phyloP scores from a whole-genome alignment of 768 basidiomycete species.

The Lactarius sanguifluus region DNA sequence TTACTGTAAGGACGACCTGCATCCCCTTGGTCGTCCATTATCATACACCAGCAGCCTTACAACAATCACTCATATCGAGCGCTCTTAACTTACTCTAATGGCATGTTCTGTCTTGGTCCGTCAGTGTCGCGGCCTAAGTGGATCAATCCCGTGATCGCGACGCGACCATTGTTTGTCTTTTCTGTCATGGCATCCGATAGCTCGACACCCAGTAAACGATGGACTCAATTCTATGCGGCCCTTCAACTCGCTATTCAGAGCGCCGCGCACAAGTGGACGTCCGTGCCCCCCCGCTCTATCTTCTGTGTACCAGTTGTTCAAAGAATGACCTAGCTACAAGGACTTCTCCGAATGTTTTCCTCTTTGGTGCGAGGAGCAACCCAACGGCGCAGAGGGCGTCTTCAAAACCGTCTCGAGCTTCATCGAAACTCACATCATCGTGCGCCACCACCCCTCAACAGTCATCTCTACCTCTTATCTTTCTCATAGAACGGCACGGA shows the following conservation, averaged over 20 bases:
- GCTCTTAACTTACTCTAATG: too few species aligned
- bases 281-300: conserved; percentile 31
- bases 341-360: conserved; percentile 46
- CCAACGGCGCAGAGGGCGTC: conserved; percentile 37
- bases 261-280: conserved; percentile 56
- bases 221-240: conserved; percentile 52
- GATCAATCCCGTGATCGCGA: conserved; percentile 13
- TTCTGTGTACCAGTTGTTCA: neutral
- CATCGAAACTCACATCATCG: conserved; percentile 63
- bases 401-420: conserved; percentile 65
- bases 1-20: too few species aligned
- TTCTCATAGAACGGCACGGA: conserved; percentile 58
- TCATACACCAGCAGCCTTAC: too few species aligned
- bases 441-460: conserved; percentile 17
- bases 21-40: too few species aligned
- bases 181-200: conserved; percentile 34
- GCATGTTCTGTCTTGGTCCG: too few species aligned
- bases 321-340: conserved; percentile 41
- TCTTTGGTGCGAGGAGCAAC: conserved; percentile 40
- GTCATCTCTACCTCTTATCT: neutral
- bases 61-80: too few species aligned
- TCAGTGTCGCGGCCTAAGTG: too few species aligned
- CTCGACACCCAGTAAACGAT: conserved; percentile 42
- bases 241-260: conserved; percentile 54
- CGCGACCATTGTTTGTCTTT: neutral